Base-by-base conservation (phyloP, 2,329 filamentous ascomycete species). In the Tolypocladium tundrense region DNA sequence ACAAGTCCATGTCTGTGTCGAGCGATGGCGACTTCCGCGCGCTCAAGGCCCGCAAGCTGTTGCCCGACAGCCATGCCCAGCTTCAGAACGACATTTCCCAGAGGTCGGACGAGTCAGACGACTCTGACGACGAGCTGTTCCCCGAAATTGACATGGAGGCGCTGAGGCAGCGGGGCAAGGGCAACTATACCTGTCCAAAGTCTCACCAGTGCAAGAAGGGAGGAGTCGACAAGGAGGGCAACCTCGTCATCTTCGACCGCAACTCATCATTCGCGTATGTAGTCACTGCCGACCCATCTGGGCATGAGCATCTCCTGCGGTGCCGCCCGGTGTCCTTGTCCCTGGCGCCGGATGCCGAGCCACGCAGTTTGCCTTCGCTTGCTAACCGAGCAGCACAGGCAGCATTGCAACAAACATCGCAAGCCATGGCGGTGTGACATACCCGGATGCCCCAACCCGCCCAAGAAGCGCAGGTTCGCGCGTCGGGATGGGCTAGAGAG, bases 371-470 rank as follows among this genome's bases (percentile, higher is more conserved):
- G 48, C 43, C 43, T n/a, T 31, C 35, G 43, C 43, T 39, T 53
- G 51, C 57, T 56, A 53, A 56, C 50, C 8, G 14, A 41, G 11
- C 39, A n/a, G 19, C 55, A 59, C 61, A 76, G 73, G 55, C 73
- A 75, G 63, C 73, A 76, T 61, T 72, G 72, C 58, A 74, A 76
- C 64, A 76, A 76, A 53, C 73, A 76, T 59, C 67, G 70, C 33
- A 75, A 75, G 60, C 73, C 73, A 19, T 75, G 72, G 70, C 69
- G 70, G 27, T 76, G 73, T 62, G 67, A 70, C 45, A 57, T 72
- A 27, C 67, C 68, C 48, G 70, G 73, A 10, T 76, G 73, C 43
- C 73, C 73, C 14, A 76, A 76, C 45, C 71, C 71, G 10, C 69
- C 70, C 13, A 73, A 74, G 58, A 75, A 75, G 59, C 72, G 73